Conservation (phyloP, 169 alveolate genomes). For the Plasmodium malariae region DNA sequence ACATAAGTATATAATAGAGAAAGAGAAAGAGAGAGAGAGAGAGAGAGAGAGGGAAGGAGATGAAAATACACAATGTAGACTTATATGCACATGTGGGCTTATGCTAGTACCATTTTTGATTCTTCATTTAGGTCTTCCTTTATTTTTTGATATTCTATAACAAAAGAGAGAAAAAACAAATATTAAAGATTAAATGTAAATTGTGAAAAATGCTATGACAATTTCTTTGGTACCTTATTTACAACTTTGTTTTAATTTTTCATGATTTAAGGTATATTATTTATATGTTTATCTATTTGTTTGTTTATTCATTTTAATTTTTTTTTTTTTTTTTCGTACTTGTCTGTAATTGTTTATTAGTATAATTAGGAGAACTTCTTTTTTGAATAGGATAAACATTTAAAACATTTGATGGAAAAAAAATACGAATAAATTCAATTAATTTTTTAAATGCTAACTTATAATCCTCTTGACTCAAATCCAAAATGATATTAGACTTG, state of each 20-base stretch:
- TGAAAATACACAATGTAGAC: neutral
- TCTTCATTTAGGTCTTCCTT: slow-evolving; percentile 49
- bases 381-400: slow-evolving; percentile 45
- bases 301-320: neutral
- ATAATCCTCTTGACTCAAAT: slow-evolving; percentile 56
- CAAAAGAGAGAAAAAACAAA: neutral
- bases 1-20: no score
- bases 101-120: neutral
- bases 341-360: slow-evolving; percentile 30
- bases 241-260: neutral
- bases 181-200: neutral
- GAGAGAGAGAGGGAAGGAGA: no score
- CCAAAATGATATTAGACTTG: slow-evolving; percentile 23
- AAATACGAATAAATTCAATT: slow-evolving; percentile 71
- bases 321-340: slow-evolving; percentile 3
- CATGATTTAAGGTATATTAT: neutral
- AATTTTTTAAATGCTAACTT: slow-evolving; percentile 60
- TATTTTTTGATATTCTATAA: slow-evolving; percentile 43
- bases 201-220: neutral
- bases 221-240: neutral
- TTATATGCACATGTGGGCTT: neutral
- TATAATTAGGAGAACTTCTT: slow-evolving; percentile 19
- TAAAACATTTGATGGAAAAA: slow-evolving; percentile 59
- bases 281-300: neutral
- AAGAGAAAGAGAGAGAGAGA: no score